Percentiles rank a stretch among this genome's conserved stretches.
These are phyloP conservation scores for Ensete glaucum DNA, from an alignment of 176 grass and related monocot genomes.

Conservation along the genomic window DNA sequence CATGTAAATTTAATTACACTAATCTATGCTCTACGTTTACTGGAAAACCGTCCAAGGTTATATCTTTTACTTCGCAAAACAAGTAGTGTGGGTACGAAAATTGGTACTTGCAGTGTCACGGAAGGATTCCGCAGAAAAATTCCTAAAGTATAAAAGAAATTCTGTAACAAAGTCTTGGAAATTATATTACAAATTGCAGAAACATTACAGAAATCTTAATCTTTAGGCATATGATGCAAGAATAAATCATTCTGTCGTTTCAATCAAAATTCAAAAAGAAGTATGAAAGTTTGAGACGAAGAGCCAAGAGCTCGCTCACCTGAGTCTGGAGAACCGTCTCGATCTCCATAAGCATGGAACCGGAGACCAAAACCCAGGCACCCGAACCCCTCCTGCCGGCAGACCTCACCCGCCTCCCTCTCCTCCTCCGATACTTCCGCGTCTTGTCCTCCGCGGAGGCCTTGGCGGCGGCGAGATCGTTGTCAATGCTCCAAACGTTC, in stretches of 20 bases:
- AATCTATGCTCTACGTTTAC: too few relatives aligned
- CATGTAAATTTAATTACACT: too few relatives aligned
- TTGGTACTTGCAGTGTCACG: not conserved
- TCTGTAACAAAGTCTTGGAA: not conserved
- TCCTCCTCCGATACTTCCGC: constrained; percentile 22
- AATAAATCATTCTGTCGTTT: too few relatives aligned
- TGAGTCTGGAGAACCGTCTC: constrained; percentile 91
- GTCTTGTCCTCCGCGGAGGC: constrained; percentile 11
- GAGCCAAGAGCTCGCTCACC: constrained; percentile 23
- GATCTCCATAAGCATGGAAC: constrained; percentile 83
- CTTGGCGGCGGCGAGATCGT: constrained; percentile 37
- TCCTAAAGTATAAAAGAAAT: not conserved
- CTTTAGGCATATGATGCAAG: too few relatives aligned
- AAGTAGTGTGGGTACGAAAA: not conserved
- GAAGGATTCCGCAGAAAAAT: not conserved
- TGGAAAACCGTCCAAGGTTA: not conserved
- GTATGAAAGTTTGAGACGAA: not conserved
- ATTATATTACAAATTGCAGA: not conserved
- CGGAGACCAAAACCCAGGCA: constrained; percentile 56
- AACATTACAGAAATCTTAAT: too few relatives aligned
- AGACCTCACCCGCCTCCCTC: constrained; percentile 17
- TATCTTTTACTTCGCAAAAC: not conserved
- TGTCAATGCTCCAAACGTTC: constrained; percentile 92
- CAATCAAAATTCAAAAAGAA: too few relatives aligned
- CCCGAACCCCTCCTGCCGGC: constrained; percentile 30